These are phyloP conservation scores for Debaryomyces singareniensis DNA, from an alignment of 1,139 yeast genomes.

Conservation along the genomic window DNA sequence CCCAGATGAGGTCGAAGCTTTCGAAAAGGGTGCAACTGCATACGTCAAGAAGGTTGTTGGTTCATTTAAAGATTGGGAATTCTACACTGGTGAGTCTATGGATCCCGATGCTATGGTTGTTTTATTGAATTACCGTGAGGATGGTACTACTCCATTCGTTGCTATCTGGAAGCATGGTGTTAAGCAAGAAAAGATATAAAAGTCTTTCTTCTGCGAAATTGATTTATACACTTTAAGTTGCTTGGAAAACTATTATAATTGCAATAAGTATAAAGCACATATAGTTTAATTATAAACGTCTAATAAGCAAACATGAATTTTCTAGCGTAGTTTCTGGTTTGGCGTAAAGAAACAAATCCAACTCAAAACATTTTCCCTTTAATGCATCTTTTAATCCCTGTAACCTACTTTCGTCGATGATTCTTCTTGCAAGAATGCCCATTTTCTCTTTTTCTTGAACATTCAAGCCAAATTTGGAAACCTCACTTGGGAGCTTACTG, in stretches of 20 bases:
- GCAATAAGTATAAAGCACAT: neutral
- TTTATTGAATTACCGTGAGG: slow-evolving; percentile 99
- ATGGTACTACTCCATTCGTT: slow-evolving; percentile 96
- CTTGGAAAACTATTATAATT: too few species aligned
- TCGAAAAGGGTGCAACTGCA: slow-evolving; percentile 94
- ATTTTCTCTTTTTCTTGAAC: slow-evolving; percentile 41
- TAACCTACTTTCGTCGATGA: slow-evolving; percentile 53
- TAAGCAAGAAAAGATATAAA: slow-evolving; percentile 79
- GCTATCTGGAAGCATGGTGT: slow-evolving; percentile 99
- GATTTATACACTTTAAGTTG: too few species aligned
- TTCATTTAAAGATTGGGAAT: slow-evolving; percentile 98
- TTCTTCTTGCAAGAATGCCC: slow-evolving; percentile 64
- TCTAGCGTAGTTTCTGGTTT: slow-evolving; percentile 57
- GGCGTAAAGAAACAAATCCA: slow-evolving; percentile 55
- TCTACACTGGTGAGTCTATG: slow-evolving; percentile 99
- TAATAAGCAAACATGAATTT: slow-evolving; percentile 50
- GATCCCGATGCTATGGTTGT: slow-evolving; percentile 99
- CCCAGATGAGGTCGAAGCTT: slow-evolving; percentile 81
- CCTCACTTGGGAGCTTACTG: slow-evolving; percentile 18
- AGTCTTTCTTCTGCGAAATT: too few species aligned
- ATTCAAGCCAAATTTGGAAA: slow-evolving; percentile 19
- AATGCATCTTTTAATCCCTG: slow-evolving; percentile 37
- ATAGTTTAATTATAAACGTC: slow-evolving; percentile 1
- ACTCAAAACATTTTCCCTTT: slow-evolving; percentile 24
- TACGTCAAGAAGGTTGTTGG: slow-evolving; percentile 94